phyloP scores from a whole-genome alignment of 352 stramenopile genomes.

The Globisporangium cylindrosporum region DNA sequence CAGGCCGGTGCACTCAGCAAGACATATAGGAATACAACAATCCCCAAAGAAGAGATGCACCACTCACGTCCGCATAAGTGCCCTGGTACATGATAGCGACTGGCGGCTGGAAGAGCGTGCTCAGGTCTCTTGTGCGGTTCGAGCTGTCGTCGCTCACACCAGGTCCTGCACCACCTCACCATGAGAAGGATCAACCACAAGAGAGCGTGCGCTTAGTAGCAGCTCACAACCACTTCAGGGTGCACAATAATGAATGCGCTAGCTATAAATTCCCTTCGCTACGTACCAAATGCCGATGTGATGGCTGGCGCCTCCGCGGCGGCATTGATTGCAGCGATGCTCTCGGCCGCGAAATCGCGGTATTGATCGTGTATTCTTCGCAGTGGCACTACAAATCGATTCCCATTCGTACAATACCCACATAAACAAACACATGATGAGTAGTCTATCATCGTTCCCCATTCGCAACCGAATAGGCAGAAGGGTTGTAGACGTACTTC shows the following conservation, averaged over 20 bases:
- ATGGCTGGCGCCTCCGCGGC: conserved; percentile 24
- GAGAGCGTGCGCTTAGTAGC: not conserved
- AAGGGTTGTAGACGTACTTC: conserved; percentile 18
- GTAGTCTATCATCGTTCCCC: not conserved
- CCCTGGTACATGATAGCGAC: conserved; percentile 77
- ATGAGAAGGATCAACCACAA: not conserved
- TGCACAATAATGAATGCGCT: not conserved
- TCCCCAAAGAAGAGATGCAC: not conserved
- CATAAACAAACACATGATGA: not conserved
- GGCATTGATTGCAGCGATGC: conserved; percentile 69
- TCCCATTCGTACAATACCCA: not conserved
- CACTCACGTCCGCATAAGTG: conserved; percentile 65
- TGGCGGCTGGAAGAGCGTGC: conserved; percentile 71
- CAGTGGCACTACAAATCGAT: conserved; percentile 33
- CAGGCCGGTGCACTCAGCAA: not conserved
- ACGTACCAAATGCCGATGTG: conserved; percentile 41
- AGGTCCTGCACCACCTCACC: conserved; percentile 10
- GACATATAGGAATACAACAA: not conserved
- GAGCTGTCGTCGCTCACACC: conserved; percentile 13
- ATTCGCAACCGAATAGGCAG: not conserved
- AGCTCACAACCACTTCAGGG: not conserved
- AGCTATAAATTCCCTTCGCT: not conserved
- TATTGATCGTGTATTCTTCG: conserved; percentile 67
- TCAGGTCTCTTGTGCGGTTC: conserved; percentile 48
- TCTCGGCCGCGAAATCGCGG: conserved; percentile 81